Percentiles rank a stretch among this genome's conserved stretches.
These are phyloP conservation scores for Linum trigynum DNA, from an alignment of 345 rosid species.

Conservation along the genomic window DNA sequence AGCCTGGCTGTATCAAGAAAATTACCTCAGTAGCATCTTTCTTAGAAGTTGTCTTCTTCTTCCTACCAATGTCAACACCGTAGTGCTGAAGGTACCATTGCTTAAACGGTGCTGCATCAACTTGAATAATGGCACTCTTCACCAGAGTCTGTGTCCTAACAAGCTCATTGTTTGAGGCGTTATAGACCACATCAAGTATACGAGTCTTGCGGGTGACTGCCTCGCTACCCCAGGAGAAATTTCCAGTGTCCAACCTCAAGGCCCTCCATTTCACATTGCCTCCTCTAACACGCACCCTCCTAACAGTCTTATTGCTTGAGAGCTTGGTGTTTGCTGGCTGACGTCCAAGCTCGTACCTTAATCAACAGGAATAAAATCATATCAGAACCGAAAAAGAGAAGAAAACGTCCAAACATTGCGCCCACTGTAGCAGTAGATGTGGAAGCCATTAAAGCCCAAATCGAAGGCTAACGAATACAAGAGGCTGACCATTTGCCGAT, in stretches of 20 bases:
- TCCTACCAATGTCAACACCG: slow-evolving; percentile 1
- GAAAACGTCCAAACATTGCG: no score
- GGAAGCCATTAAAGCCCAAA: no score
- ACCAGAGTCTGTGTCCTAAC: slow-evolving; percentile 1
- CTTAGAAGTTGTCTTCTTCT: slow-evolving; percentile 1
- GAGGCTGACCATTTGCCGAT: no score
- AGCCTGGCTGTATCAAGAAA: not conserved
- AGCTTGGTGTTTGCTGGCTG: not conserved
- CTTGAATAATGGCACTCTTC: slow-evolving; percentile 2
- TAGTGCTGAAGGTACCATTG: not conserved
- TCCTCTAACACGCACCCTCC: slow-evolving; percentile 3
- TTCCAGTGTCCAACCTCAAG: slow-evolving; percentile 1
- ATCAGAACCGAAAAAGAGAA: not conserved
- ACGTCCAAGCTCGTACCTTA: slow-evolving; percentile 1
- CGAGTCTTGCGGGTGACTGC: not conserved
- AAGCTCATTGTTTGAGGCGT: slow-evolving; percentile 1
- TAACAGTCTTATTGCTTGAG: slow-evolving; percentile 3
- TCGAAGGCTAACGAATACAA: no score
- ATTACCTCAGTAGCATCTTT: not conserved
- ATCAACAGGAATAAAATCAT: not conserved
- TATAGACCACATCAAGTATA: not conserved
- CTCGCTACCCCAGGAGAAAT: slow-evolving; percentile 4
- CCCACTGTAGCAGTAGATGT: no score
- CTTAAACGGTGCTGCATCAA: slow-evolving; percentile 4
- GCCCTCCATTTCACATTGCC: slow-evolving; percentile 3